These are phyloP conservation scores for Corylus americana DNA, from an alignment of 306 rosid species.

Conservation along the genomic window DNA sequence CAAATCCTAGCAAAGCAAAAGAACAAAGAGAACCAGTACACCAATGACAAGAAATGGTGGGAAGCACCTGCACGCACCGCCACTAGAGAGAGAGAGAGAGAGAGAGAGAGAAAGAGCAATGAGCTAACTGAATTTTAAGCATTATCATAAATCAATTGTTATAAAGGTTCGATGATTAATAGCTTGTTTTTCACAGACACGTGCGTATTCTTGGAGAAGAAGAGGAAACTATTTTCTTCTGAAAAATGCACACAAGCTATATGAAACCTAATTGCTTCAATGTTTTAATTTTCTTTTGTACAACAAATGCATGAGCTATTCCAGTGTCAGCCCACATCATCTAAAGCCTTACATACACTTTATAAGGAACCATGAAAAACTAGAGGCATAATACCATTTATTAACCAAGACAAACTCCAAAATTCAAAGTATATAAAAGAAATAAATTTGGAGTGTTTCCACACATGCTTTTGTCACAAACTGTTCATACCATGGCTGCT, in stretches of 20 bases:
- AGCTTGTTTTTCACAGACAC: slow-evolving; percentile 12
- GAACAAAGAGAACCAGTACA: too few species aligned
- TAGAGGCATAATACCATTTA: background rate
- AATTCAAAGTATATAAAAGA: slow-evolving; percentile 6
- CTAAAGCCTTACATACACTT: background rate
- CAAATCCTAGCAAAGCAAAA: too few species aligned
- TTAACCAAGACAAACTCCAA: slow-evolving; percentile 5
- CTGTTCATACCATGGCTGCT: slow-evolving; percentile 83
- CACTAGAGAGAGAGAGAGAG: too few species aligned
- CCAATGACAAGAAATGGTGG: too few species aligned
- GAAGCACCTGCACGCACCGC: too few species aligned
- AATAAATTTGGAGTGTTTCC: slow-evolving; percentile 2
- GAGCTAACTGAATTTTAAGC: too few species aligned
- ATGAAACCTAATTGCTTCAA: slow-evolving; percentile 10
- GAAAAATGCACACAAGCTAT: slow-evolving; percentile 18
- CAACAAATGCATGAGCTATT: background rate
- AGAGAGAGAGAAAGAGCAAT: too few species aligned
- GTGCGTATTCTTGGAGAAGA: slow-evolving; percentile 4
- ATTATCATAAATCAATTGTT: slow-evolving; percentile 23
- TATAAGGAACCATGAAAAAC: background rate
- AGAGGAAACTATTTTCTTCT: background rate
- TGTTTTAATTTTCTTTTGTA: background rate
- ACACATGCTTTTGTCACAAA: slow-evolving; percentile 12
- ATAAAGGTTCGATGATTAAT: slow-evolving; percentile 27
- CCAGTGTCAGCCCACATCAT: background rate